phyloP scores from a whole-genome alignment of 495 filamentous ascomycete genomes.

The Lasiosphaeris hirsuta region DNA sequence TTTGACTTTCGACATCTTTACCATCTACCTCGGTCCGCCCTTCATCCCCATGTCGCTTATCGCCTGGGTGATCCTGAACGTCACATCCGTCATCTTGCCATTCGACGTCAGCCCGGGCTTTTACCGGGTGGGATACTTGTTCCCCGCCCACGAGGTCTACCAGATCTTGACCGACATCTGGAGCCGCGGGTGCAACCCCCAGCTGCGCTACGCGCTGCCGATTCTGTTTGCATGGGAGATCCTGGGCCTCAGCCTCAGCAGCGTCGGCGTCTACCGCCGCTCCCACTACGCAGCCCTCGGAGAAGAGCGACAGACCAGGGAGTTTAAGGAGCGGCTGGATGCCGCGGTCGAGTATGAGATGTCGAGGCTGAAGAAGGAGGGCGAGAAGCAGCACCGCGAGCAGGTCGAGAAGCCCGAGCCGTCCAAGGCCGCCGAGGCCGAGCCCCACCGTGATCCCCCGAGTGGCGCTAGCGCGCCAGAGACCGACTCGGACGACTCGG shows the following conservation, averaged over 20 bases:
- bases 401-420: too few species aligned
- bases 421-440: too few species aligned
- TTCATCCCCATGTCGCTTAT: slow-evolving; percentile 48
- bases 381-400: slow-evolving; percentile 5
- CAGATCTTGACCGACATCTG: slow-evolving; percentile 46
- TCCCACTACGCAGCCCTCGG: slow-evolving; percentile 35
- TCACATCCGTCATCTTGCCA: slow-evolving; percentile 45
- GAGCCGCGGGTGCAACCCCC: slow-evolving; percentile 47
- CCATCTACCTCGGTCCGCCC: slow-evolving; percentile 40
- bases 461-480: background rate
- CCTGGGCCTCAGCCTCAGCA: slow-evolving; percentile 21
- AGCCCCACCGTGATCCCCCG: background rate
- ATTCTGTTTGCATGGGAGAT: slow-evolving; percentile 44
- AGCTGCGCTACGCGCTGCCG: slow-evolving; percentile 41
- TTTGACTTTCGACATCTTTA: slow-evolving; percentile 45
- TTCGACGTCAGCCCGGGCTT: slow-evolving; percentile 47
- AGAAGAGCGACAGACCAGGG: slow-evolving; percentile 31
- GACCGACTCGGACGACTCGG: background rate
- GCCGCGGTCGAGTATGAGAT: slow-evolving; percentile 27
- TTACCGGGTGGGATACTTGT: slow-evolving; percentile 44
- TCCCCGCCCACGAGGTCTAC: slow-evolving; percentile 49
- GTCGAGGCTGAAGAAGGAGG: background rate
- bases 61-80: slow-evolving; percentile 47
- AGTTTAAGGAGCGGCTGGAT: slow-evolving; percentile 25
- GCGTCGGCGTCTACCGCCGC: slow-evolving; percentile 41